phyloP scores from a whole-genome alignment of 129 eudicot genomes.

The Solidago caesia region DNA sequence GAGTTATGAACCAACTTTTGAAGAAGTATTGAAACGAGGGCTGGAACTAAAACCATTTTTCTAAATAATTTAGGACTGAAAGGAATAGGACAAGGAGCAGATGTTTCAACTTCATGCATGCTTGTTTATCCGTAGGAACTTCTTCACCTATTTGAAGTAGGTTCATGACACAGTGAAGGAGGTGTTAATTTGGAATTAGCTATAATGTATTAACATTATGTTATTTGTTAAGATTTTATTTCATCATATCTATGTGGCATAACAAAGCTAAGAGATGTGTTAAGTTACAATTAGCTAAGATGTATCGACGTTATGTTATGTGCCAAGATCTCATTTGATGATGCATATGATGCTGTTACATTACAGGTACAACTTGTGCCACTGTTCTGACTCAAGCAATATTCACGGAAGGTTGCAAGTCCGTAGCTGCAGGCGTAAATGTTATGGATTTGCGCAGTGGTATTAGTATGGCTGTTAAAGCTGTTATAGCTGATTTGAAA shows the following conservation, averaged over 20 bases:
- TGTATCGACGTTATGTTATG: not conserved
- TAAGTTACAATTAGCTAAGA: not conserved
- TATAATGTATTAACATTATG: constrained; percentile 4
- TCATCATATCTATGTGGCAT: not conserved
- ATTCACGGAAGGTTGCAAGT: constrained; percentile 84
- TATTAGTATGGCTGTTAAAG: constrained; percentile 78
- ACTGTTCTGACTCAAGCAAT: constrained; percentile 95
- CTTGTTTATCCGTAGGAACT: not conserved
- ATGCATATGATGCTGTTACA: constrained; percentile 32
- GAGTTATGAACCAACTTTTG: no score
- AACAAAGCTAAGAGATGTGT: not conserved
- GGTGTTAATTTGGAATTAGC: constrained; percentile 1
- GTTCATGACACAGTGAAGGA: not conserved
- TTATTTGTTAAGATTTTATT: not conserved
- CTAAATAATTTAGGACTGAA: no score
- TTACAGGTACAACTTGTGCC: constrained; percentile 97
- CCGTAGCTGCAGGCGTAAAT: constrained; percentile 83
- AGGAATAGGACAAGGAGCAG: no score
- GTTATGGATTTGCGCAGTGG: constrained; percentile 94
- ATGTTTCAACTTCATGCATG: no score
- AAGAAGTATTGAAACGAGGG: no score
- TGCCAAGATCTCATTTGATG: constrained; percentile 5
- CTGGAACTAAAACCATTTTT: no score
- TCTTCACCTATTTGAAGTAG: not conserved
- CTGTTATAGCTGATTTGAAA: constrained; percentile 73